These are phyloP conservation scores for Cinnamomum micranthum DNA, from an alignment of 164 flowering plant genomes.

Conservation along the genomic window DNA sequence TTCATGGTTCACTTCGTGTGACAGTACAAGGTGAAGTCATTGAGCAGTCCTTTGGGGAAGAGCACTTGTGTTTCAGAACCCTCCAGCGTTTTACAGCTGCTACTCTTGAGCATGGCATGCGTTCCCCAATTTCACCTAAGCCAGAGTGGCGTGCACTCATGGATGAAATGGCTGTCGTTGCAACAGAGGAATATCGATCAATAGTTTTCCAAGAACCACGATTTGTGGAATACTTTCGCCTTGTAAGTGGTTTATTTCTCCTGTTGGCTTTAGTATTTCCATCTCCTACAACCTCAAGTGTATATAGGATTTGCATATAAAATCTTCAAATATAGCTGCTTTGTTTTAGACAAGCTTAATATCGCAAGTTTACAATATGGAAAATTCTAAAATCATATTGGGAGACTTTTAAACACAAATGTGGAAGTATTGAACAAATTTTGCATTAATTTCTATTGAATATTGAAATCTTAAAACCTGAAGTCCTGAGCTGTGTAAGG, in stretches of 20 bases:
- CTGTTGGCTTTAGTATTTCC: background rate
- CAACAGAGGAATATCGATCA: conserved; percentile 91
- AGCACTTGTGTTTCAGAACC: conserved; percentile 91
- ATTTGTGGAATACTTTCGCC: conserved; percentile 96
- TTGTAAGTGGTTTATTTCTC: conserved; percentile 46
- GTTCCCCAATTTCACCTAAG: conserved; percentile 80
- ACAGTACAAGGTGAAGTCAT: conserved; percentile 98
- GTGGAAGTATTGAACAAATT: background rate
- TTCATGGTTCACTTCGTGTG: conserved; percentile 91
- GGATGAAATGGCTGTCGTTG: conserved; percentile 85
- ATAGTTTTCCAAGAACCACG: conserved; percentile 91
- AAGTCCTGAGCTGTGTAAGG: background rate
- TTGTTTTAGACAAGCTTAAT: background rate
- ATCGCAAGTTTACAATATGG: background rate
- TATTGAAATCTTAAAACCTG: background rate
- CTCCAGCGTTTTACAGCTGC: conserved; percentile 97
- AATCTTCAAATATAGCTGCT: background rate
- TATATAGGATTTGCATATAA: background rate
- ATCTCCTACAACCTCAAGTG: background rate
- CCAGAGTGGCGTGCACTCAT: conserved; percentile 94
- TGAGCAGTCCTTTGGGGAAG: conserved; percentile 98
- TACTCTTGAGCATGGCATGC: conserved; percentile 99
- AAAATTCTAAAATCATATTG: background rate
- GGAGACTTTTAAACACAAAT: background rate
- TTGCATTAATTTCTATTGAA: background rate